A percentile compares a stretch with the other conserved stretches of the same genome.
These are phyloP conservation scores for Cordyceps sp. DNA, from an alignment of 2,329 filamentous ascomycete genomes.

Conservation along the genomic window DNA sequence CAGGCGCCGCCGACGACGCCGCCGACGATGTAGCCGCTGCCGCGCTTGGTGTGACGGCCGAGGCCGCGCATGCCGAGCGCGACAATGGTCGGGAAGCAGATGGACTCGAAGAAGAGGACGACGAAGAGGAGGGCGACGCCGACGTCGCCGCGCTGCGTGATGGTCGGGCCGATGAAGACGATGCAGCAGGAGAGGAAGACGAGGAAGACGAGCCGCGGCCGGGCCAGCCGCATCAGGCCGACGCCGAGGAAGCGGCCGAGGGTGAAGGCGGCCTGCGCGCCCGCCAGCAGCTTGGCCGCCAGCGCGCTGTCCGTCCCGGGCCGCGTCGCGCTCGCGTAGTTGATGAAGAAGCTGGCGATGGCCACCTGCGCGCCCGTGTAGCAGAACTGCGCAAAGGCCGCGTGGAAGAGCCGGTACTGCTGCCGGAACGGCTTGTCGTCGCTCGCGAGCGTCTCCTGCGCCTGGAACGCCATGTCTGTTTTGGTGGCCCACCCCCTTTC, in stretches of 20 bases:
- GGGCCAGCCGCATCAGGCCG: conserved; percentile 47
- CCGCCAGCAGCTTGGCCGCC: conserved; percentile 53
- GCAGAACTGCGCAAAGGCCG: conserved; percentile 60
- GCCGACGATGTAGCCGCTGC: conserved; percentile 50
- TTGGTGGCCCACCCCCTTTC: too few species aligned
- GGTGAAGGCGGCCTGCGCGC: conserved; percentile 58
- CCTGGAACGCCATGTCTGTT: conserved; percentile 45
- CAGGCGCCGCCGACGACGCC: conserved; percentile 58
- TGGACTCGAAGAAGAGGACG: conserved; percentile 63
- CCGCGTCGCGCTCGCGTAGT: conserved; percentile 49
- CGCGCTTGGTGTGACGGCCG: conserved; percentile 62
- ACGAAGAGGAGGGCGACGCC: conserved; percentile 48
- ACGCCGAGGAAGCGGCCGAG: conserved; percentile 55
- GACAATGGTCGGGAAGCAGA: conserved; percentile 70
- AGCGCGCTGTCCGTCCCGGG: conserved; percentile 28
- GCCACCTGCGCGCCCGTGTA: conserved; percentile 60
- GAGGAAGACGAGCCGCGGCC: conserved; percentile 52
- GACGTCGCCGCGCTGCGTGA: conserved; percentile 25
- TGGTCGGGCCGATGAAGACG: conserved; percentile 38
- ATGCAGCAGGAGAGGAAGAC: conserved; percentile 47
- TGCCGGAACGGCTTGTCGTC: conserved; percentile 48
- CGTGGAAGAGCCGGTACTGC: conserved; percentile 63
- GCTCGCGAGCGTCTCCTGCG: conserved; percentile 29
- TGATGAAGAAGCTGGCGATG: conserved; percentile 55
- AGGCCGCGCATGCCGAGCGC: conserved; percentile 61